Percentiles rank a stretch among this genome's conserved stretches.
These are phyloP conservation scores for Cenchrus americanus DNA, from an alignment of 176 grass and related monocot species.

Conservation along the genomic window DNA sequence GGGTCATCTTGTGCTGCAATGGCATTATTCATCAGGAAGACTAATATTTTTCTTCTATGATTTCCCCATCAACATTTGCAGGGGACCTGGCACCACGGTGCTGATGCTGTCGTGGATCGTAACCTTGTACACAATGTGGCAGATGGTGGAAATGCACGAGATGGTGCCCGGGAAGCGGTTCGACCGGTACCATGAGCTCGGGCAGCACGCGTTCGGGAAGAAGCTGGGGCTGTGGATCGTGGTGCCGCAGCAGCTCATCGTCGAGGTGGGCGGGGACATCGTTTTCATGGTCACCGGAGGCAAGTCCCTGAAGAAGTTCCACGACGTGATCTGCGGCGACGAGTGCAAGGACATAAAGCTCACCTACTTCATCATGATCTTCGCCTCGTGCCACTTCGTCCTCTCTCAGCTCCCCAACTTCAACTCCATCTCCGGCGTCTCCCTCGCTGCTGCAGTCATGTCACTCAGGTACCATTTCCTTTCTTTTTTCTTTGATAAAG, in stretches of 20 bases:
- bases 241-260: slow-evolving; percentile 77
- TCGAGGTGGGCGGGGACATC: slow-evolving; percentile 82
- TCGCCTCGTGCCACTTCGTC: slow-evolving; percentile 74
- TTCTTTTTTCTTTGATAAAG: too few relatives aligned
- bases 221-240: slow-evolving; percentile 83
- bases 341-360: slow-evolving; percentile 71
- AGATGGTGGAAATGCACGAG: slow-evolving; percentile 99
- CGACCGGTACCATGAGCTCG: slow-evolving; percentile 91
- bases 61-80: not conserved
- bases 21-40: not conserved
- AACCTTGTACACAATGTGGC: slow-evolving; percentile 92
- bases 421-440: slow-evolving; percentile 90
- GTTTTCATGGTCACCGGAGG: slow-evolving; percentile 96
- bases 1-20: not conserved
- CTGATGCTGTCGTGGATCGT: slow-evolving; percentile 81
- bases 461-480: slow-evolving; percentile 54
- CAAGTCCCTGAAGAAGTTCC: slow-evolving; percentile 77
- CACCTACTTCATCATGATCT: slow-evolving; percentile 95
- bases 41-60: not conserved
- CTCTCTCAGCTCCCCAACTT: slow-evolving; percentile 89
- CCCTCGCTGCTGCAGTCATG: slow-evolving; percentile 90
- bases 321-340: slow-evolving; percentile 60
- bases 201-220: slow-evolving; percentile 78
- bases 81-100: slow-evolving; percentile 76
- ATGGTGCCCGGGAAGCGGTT: slow-evolving; percentile 82